Evolutionary conservation across 495 filamentous ascomycete species (phyloP).

Genomic region (Letharia columbiana): DNA sequence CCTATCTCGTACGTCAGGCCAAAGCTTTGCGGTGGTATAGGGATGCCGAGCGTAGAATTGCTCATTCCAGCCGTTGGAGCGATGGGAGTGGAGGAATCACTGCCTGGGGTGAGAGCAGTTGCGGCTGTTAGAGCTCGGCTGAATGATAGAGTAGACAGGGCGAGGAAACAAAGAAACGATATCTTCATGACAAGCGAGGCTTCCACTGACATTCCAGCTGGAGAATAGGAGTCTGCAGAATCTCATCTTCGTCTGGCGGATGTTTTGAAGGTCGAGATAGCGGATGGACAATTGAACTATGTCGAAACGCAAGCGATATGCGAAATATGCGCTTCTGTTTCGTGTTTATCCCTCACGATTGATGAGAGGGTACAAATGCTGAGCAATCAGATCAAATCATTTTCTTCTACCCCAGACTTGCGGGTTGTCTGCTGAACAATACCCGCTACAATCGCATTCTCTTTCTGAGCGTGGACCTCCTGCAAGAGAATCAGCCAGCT

Average conservation of each 20-base stretch:
- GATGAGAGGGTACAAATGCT: neutral
- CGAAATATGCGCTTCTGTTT: neutral
- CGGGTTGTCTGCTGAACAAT: neutral
- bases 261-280: neutral
- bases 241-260: neutral
- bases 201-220: neutral
- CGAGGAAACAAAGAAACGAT: neutral
- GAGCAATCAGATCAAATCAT: neutral
- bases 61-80: neutral
- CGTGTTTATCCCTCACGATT: neutral
- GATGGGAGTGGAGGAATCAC: neutral
- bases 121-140: neutral
- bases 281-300: neutral
- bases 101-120: neutral
- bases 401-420: neutral
- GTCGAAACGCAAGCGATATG: neutral
- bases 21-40: neutral
- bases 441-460: conserved; percentile 10
- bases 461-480: conserved; percentile 9
- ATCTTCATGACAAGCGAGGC: neutral
- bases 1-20: neutral
- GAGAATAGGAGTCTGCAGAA: neutral
- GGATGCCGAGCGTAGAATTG: neutral
- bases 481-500: neutral
- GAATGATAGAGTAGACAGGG: neutral